Percentiles rank a stretch among this genome's conserved stretches.
Evolutionary conservation across 306 rosid species (phyloP).

Genomic region (Dalbergia cultrata): DNA sequence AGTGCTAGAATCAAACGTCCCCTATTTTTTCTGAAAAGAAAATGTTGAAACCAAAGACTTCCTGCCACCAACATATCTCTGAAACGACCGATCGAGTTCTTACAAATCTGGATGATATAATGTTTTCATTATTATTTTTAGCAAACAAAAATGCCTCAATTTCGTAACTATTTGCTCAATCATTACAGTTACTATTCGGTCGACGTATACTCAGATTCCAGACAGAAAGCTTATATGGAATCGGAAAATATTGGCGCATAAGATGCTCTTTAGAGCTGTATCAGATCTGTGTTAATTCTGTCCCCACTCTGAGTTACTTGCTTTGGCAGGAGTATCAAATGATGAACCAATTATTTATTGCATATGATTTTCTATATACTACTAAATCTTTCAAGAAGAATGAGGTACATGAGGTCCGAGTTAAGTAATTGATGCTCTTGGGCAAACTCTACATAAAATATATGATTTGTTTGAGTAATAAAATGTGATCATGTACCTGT

Average conservation of each 20-base stretch:
- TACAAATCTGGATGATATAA: not conserved
- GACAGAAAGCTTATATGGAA: not conserved
- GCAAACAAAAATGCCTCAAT: not conserved
- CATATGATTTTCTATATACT: not conserved
- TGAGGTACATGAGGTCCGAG: not conserved
- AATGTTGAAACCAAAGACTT: no score
- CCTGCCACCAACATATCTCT: no score
- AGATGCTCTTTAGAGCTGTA: constrained; percentile 11
- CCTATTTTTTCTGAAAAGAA: no score
- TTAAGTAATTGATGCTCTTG: not conserved
- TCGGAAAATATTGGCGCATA: not conserved
- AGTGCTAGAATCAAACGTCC: no score
- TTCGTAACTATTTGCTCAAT: not conserved
- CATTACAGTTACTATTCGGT: not conserved
- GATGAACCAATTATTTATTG: not conserved
- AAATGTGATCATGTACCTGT: not conserved
- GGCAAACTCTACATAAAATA: not conserved
- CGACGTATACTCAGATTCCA: not conserved
- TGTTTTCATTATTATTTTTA: not conserved
- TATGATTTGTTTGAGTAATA: not conserved
- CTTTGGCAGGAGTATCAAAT: not conserved
- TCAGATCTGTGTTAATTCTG: not conserved
- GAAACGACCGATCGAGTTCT: not conserved
- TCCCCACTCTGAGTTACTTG: constrained; percentile 2
- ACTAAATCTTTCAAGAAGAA: not conserved